phyloP scores from a whole-genome alignment of 495 filamentous ascomycete genomes.

The Paragyromitra xinjiangensis region DNA sequence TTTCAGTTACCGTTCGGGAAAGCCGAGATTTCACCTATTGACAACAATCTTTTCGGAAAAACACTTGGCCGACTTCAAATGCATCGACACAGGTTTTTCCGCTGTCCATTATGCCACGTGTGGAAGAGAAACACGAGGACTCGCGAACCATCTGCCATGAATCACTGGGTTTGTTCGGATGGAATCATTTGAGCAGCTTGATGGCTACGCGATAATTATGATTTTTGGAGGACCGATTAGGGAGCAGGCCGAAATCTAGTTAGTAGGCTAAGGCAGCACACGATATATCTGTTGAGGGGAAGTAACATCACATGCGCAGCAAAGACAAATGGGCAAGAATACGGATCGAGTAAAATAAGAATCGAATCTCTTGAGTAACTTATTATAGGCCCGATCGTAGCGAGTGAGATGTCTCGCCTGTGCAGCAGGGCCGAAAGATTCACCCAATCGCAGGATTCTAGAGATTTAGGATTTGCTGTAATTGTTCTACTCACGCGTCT shows the following conservation, averaged over 20 bases:
- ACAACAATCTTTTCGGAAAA: conserved; percentile 22
- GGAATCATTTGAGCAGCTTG: neutral
- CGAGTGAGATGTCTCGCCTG: conserved; percentile 15
- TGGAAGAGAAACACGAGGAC: conserved; percentile 17
- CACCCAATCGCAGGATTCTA: conserved; percentile 6
- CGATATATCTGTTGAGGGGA: conserved; percentile 3
- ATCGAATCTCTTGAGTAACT: conserved; percentile 13
- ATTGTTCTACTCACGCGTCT: conserved; percentile 1
- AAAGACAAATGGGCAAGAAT: neutral
- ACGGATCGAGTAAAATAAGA: no score
- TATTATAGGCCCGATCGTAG: conserved; percentile 31
- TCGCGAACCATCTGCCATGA: neutral
- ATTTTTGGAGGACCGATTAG: conserved; percentile 5
- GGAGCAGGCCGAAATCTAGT: conserved; percentile 10
- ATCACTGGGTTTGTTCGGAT: conserved; percentile 3
- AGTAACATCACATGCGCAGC: conserved; percentile 1
- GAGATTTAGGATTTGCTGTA: conserved; percentile 15
- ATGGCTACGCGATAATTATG: neutral
- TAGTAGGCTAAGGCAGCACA: neutral
- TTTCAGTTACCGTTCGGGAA: conserved; percentile 14
- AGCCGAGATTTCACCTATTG: conserved; percentile 19
- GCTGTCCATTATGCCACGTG: conserved; percentile 34
- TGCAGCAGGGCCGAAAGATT: conserved; percentile 14
- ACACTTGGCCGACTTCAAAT: conserved; percentile 10
- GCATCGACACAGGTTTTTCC: conserved; percentile 5